Evolutionary conservation across 2,329 filamentous ascomycete species (phyloP).

Genomic region (Talaromyces sp.): DNA sequence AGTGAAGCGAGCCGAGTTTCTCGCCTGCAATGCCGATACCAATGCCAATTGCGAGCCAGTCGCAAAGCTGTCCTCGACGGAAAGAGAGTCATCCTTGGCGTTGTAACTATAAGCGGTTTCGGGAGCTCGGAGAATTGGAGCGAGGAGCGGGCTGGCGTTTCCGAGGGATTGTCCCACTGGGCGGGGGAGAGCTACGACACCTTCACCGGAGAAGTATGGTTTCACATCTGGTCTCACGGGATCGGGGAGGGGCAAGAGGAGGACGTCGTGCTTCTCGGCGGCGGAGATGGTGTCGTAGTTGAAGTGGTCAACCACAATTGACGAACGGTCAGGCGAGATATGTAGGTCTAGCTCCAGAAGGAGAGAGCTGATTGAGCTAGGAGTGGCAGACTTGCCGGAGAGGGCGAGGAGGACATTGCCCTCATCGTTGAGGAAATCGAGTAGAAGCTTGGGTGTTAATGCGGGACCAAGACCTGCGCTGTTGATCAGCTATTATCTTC

Average conservation of each 20-base stretch:
- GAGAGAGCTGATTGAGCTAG: conserved; percentile 70
- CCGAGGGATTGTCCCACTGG: conserved; percentile 80
- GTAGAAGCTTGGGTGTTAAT: conserved; percentile 77
- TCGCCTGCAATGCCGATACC: conserved; percentile 81
- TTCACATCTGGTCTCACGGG: conserved; percentile 66
- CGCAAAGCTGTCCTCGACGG: conserved; percentile 78
- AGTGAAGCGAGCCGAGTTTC: conserved; percentile 87
- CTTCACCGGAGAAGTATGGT: conserved; percentile 70
- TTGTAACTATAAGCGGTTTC: conserved; percentile 90
- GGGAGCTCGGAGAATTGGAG: conserved; percentile 78
- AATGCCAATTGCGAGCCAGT: conserved; percentile 79
- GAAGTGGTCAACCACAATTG: conserved; percentile 92
- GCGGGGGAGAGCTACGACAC: conserved; percentile 75
- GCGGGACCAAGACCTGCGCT: conserved; percentile 75
- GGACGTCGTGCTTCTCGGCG: conserved; percentile 79
- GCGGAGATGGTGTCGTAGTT: conserved; percentile 78
- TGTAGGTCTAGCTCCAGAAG: conserved; percentile 85
- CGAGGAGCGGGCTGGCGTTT: conserved; percentile 68
- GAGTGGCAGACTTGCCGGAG: conserved; percentile 66
- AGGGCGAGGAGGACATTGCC: conserved; percentile 89
- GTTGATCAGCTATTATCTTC: conserved; percentile 23
- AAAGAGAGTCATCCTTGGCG: conserved; percentile 74
- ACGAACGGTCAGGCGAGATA: conserved; percentile 79
- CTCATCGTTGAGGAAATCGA: conserved; percentile 86
- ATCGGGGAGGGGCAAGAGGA: conserved; percentile 70